Conservation (phyloP, 2,329 filamentous ascomycete genomes). For the Myriangium duriaei region DNA sequence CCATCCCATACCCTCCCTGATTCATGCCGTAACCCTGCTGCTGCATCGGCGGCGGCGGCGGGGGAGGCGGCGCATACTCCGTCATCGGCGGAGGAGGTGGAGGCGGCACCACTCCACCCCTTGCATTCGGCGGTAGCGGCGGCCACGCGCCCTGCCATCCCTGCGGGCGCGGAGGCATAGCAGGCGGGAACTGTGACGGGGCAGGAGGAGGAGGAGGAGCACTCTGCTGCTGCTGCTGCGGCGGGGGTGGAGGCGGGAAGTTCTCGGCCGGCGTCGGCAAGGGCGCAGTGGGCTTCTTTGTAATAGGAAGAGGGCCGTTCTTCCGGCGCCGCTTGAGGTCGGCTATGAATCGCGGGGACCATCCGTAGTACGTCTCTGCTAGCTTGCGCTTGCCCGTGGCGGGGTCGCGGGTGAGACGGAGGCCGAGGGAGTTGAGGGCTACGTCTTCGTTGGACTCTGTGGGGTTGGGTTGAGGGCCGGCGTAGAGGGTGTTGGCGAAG, state of each 20-base stretch:
- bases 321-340: constrained; percentile 8
- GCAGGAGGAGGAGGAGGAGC: neutral
- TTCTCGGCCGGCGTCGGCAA: neutral
- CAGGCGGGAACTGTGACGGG: neutral
- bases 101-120: neutral
- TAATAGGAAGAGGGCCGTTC: constrained; percentile 1
- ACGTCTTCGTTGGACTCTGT: neutral
- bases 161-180: constrained; percentile 1
- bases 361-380: constrained; percentile 12
- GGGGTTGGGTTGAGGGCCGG: constrained; percentile 6
- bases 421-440: constrained; percentile 11
- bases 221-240: neutral
- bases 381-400: constrained; percentile 6
- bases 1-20: no score
- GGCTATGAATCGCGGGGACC: constrained; percentile 6
- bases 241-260: neutral
- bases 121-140: constrained; percentile 1
- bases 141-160: constrained; percentile 20
- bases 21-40: no score
- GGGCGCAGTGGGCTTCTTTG: neutral
- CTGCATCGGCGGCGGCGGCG: no score
- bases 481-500: constrained; percentile 7
- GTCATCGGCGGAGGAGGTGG: neutral
- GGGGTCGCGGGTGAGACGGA: constrained; percentile 3
- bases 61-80: neutral